Conservation (phyloP, 2,329 filamentous ascomycete species). For the Paecilomyces variotii region DNA sequence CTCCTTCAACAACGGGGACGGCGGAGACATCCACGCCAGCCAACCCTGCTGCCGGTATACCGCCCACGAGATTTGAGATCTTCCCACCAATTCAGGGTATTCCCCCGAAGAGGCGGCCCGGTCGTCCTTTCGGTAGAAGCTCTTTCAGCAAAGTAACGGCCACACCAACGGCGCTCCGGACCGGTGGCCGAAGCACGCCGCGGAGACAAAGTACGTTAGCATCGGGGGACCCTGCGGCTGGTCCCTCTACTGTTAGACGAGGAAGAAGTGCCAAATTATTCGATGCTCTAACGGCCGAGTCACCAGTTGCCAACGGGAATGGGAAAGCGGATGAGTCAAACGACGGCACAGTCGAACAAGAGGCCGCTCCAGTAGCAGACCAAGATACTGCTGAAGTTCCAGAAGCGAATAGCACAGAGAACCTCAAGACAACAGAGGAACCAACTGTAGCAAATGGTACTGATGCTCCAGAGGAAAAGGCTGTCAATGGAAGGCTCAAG, state of each 20-base stretch:
- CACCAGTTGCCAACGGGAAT: constrained; percentile 14
- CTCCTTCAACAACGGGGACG: constrained; percentile 8
- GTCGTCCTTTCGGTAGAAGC: constrained; percentile 29
- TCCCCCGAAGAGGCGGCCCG: constrained; percentile 26
- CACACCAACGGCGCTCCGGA: constrained; percentile 26
- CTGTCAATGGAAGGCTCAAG: constrained; percentile 1
- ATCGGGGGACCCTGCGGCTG: constrained; percentile 21
- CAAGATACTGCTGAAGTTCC: constrained; percentile 4
- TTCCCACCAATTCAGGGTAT: constrained; percentile 34
- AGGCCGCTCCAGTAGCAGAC: constrained; percentile 5
- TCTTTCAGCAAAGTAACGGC: constrained; percentile 14
- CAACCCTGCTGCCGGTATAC: constrained; percentile 29
- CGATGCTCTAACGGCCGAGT: constrained; percentile 19
- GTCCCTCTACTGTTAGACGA: constrained; percentile 22
- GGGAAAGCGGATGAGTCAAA: constrained; percentile 12
- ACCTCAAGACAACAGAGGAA: constrained; percentile 20
- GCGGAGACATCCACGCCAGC: constrained; percentile 9
- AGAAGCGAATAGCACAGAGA: constrained; percentile 8
- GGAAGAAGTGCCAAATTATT: constrained; percentile 27
- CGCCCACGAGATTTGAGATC: constrained; percentile 36
- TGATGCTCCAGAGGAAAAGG: constrained; percentile 1
- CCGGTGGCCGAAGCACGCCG: constrained; percentile 30
- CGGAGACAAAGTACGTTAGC: constrained; percentile 22
- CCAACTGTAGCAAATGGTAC: constrained; percentile 7
- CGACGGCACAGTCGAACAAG: background rate